Evolutionary conservation across 257 asterid species (phyloP).

Genomic region (Solanum lignicaule): DNA sequence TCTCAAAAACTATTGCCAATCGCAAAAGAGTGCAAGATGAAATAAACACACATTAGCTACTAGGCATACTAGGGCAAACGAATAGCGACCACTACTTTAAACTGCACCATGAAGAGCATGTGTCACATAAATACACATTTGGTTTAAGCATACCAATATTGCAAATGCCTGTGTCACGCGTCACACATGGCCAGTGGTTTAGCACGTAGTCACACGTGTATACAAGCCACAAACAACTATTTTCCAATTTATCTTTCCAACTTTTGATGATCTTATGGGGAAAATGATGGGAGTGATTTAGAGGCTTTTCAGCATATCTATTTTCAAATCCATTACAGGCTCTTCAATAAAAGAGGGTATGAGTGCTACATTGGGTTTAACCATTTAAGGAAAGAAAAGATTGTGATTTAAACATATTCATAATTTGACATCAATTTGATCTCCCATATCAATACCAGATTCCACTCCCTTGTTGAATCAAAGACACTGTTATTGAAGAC

Average conservation of each 20-base stretch:
- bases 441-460: not conserved
- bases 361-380: not conserved
- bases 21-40: not conserved
- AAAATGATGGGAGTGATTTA: not conserved
- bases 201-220: not conserved
- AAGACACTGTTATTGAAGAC: not conserved
- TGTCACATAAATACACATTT: not conserved
- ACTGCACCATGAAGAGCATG: not conserved
- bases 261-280: not conserved
- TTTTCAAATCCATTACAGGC: not conserved
- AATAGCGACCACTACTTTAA: not conserved
- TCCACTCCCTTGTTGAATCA: not conserved
- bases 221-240: not conserved
- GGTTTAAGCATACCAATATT: not conserved
- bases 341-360: not conserved
- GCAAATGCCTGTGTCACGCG: not conserved
- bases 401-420: not conserved
- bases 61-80: not conserved
- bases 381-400: not conserved
- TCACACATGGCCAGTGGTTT: not conserved
- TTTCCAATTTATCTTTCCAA: not conserved
- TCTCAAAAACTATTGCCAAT: not conserved
- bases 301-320: not conserved
- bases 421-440: not conserved
- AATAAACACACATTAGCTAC: not conserved